Base-by-base conservation (phyloP, 139 green algal species). In the Closterium sp. region DNA sequence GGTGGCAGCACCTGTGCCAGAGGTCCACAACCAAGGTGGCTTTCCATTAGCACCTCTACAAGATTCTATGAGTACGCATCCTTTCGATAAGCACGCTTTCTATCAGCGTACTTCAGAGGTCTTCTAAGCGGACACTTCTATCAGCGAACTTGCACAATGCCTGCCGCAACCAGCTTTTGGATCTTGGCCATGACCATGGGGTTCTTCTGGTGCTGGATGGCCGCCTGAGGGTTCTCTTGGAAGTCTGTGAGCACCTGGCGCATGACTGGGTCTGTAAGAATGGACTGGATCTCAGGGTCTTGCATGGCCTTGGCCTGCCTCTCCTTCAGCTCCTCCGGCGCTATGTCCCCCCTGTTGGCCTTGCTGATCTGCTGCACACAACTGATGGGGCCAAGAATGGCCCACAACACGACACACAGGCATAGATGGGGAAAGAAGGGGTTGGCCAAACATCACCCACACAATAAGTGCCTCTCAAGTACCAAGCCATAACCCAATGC, bases 191-290 rank as follows among this genome's bases (percentile, higher is more conserved):
- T 96, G 86, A 99, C 97, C 36, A 97, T 95, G 0, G 98, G 97
- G 87, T 98, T 96, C 21, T 94, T 91, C 90, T 98, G 85, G 94
- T 99, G 98, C 76, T 97, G 90, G 91, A 97, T 95, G 21, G 98
- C 96, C 5, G 96, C 95, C 30, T 90, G 93, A 2, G 98, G 98
- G 90, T 99, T 95, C 84, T 97, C 95, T 93, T 99, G 96, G 94
- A 99, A 97, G 91, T 99, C 97, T 32, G 96, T 88, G 66, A 99
- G 95, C 33, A 98, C 97, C 88, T 98, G 95, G 23, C 96, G 95
- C 97, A 99, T 99, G 90, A 99, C 91, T 28, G 98, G 98, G 95
- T 99, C 98, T 2, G 93, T 96, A 35, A 99, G 94, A 85, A 99
- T 98, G 93, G 86, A 86, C 95, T 99, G 98, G 33, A 98, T 95